Base-by-base conservation (phyloP, 2,329 filamentous ascomycete genomes). In the Penicillium decumbens region DNA sequence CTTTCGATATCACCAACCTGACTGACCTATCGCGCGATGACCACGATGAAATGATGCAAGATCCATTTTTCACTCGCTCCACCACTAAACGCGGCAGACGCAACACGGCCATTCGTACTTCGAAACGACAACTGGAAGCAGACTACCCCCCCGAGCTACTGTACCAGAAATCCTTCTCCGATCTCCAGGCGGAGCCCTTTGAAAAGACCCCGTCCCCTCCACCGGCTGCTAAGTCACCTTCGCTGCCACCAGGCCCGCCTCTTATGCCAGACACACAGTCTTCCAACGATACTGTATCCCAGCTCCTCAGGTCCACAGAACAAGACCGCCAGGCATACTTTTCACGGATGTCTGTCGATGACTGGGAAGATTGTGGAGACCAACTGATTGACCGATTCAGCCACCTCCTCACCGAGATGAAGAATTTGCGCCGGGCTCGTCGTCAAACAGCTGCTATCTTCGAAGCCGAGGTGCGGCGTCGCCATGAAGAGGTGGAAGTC, bases 361-460 rank as follows among this genome's bases (percentile, higher is more conserved):
- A 83, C 53, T 84, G 82, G 79, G 82, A 84, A 65, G 75, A 81
- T 40, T 78, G 80, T 20, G 82, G 82, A 2, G 79, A 82, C 49
- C 80, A 81, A 74, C 76, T 85, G 40, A 71, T 84, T 1, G 75
- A 77, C 1, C 72, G 75, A 43, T 83, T 84, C 58, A 70, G 70
- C 41, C 65, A 71, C 4, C 67, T 82, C 35, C 63, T 83, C 32
- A 65, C 67, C 15, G 74, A 75, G 41, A 75, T 81, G 57, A 81
- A 76, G 57, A 67, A 74, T 1, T 72, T 76, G 25, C 73, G 82
- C 35, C 73, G 75, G 51, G 73, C 77, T 35, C 79, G 81, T 61
- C 74, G 82, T 20, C 74, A 74, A 44, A 71, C 77, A 4, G 79
- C 79, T 3, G 66, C 69, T 28, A 64, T 71, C 2, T 81, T 82